A percentile compares a stretch with the other conserved stretches of the same genome.
Conservation (phyloP, 2,329 filamentous ascomycete species). For the Colletotrichum ledebouriae region DNA sequence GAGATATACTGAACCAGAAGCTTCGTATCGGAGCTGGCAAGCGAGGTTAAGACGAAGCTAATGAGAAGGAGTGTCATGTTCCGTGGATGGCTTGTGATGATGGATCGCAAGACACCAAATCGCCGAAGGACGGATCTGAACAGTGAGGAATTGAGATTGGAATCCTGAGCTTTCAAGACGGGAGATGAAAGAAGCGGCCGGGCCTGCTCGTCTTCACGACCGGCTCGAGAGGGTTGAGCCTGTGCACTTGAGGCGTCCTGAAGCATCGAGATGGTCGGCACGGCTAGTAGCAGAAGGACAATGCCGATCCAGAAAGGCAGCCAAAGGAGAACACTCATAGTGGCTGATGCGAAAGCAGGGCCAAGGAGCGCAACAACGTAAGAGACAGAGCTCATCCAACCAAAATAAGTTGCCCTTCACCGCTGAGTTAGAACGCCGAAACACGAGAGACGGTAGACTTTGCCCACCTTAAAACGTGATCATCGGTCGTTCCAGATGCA, state of each 20-base stretch:
- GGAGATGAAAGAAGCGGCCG: constrained; percentile 57
- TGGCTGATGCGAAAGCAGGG: constrained; percentile 60
- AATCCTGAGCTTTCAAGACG: constrained; percentile 53
- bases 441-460: constrained; percentile 37
- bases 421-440: neutral
- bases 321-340: constrained; percentile 59
- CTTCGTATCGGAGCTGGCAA: constrained; percentile 65
- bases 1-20: constrained; percentile 65
- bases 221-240: neutral
- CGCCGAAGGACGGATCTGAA: constrained; percentile 42
- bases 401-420: constrained; percentile 61
- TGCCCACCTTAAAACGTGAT: constrained; percentile 52
- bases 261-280: constrained; percentile 47
- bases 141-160: constrained; percentile 33
- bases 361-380: constrained; percentile 62
- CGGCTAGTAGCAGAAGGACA: constrained; percentile 51
- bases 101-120: constrained; percentile 48
- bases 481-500: constrained; percentile 59
- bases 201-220: constrained; percentile 50
- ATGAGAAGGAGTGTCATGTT: constrained; percentile 59
- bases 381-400: constrained; percentile 63
- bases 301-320: constrained; percentile 59
- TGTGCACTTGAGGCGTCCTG: neutral
- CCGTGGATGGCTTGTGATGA: constrained; percentile 54
- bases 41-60: constrained; percentile 62